A percentile compares a stretch with the other conserved stretches of the same genome.
Evolutionary conservation across 2,329 filamentous ascomycete genomes (phyloP).

Genomic region (Aspergillus fumigatiaffinis): DNA sequence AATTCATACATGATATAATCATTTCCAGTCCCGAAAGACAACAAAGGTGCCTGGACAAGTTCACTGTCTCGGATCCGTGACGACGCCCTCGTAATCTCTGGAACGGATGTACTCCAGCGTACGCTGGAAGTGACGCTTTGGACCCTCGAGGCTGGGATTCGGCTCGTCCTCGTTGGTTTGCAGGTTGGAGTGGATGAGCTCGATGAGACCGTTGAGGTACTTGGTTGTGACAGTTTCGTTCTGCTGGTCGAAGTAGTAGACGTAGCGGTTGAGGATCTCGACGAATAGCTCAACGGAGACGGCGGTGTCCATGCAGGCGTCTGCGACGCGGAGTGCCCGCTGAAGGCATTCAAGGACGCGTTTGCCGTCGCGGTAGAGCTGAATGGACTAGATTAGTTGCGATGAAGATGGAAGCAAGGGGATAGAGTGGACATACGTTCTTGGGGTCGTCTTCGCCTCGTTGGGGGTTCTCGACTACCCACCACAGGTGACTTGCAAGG

Average conservation of each 20-base stretch:
- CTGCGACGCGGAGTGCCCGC: constrained; percentile 88
- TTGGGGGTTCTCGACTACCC: constrained; percentile 79
- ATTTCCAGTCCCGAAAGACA: neutral
- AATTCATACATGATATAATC: constrained; percentile 7
- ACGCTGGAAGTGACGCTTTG: constrained; percentile 88
- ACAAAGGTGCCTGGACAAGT: neutral
- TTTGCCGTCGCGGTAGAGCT: constrained; percentile 97
- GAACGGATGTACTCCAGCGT: constrained; percentile 91
- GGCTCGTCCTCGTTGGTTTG: constrained; percentile 66
- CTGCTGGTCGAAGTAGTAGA: constrained; percentile 99
- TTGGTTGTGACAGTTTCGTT: constrained; percentile 98
- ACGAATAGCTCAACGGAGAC: constrained; percentile 98
- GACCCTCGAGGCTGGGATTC: constrained; percentile 77
- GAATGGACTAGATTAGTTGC: constrained; percentile 6
- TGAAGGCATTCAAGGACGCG: constrained; percentile 94
- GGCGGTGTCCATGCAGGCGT: constrained; percentile 98
- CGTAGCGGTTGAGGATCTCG: constrained; percentile 95
- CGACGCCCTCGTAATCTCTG: constrained; percentile 88
- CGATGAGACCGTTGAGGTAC: constrained; percentile 95
- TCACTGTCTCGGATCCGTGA: constrained; percentile 59
- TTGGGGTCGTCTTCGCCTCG: constrained; percentile 78
- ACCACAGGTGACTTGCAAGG: constrained; percentile 94
- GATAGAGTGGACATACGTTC: constrained; percentile 54
- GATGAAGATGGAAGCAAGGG: constrained; percentile 15
- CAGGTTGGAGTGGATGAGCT: constrained; percentile 95